Percentiles rank a stretch among this genome's conserved stretches.
These are phyloP conservation scores for Aspergillus chevalieri DNA, from an alignment of 2,329 filamentous ascomycete genomes.

Conservation along the genomic window DNA sequence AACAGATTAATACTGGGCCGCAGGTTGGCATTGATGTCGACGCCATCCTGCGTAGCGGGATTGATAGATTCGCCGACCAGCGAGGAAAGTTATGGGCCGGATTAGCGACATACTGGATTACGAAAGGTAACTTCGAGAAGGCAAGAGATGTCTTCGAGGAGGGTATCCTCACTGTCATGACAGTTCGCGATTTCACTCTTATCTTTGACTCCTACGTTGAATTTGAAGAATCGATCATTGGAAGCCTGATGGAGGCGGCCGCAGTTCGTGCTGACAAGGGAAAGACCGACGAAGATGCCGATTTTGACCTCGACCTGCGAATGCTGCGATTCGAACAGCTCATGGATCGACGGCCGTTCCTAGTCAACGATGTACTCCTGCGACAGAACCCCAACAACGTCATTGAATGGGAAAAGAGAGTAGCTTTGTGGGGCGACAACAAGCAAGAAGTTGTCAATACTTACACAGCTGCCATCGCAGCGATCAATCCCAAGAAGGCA, in stretches of 20 bases:
- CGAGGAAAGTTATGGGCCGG: conserved; percentile 92
- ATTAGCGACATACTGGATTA: conserved; percentile 93
- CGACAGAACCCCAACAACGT: conserved; percentile 96
- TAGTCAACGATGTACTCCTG: conserved; percentile 90
- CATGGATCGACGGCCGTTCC: conserved; percentile 92
- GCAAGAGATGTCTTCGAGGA: conserved; percentile 93
- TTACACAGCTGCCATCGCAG: conserved; percentile 87
- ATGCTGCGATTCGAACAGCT: conserved; percentile 98
- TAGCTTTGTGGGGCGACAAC: conserved; percentile 93
- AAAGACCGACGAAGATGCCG: conserved; percentile 70
- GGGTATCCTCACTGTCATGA: conserved; percentile 96
- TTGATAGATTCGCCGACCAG: conserved; percentile 85
- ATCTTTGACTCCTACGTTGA: conserved; percentile 96
- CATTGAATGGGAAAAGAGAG: conserved; percentile 91
- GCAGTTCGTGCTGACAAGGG: conserved; percentile 73
- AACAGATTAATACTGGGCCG: conserved; percentile 72
- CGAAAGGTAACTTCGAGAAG: conserved; percentile 82
- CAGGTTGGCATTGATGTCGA: conserved; percentile 85
- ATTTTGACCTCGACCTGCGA: conserved; percentile 89
- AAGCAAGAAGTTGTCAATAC: conserved; percentile 85
- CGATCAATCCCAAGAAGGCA: conserved; percentile 90
- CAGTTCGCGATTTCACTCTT: conserved; percentile 91
- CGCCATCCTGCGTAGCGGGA: conserved; percentile 85
- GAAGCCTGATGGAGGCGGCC: conserved; percentile 82
- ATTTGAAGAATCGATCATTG: conserved; percentile 94